Percentiles rank a stretch among this genome's conserved stretches.
Evolutionary conservation across 2,329 filamentous ascomycete genomes (phyloP).

Genomic region (Colletotrichum sp.): DNA sequence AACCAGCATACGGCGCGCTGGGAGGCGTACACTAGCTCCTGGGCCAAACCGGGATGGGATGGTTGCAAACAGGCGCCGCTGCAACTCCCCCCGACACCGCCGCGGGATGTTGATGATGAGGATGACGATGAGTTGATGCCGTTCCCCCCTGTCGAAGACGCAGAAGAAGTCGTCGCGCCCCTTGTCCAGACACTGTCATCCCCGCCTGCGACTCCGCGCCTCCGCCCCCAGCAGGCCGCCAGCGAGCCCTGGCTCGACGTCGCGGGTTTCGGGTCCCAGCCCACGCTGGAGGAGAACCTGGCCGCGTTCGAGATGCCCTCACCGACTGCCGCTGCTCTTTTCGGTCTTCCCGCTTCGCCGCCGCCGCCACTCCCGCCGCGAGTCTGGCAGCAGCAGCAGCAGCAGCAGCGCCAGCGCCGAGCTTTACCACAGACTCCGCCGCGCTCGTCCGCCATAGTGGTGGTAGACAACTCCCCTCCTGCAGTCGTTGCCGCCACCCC

Average conservation of each 20-base stretch:
- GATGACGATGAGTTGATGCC: too few relatives aligned
- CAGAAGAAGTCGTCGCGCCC: too few relatives aligned
- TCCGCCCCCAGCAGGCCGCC: background rate
- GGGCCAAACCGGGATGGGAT: background rate
- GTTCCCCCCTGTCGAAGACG: too few relatives aligned
- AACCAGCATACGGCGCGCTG: background rate
- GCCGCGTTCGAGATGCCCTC: background rate
- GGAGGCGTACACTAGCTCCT: background rate
- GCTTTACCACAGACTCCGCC: background rate
- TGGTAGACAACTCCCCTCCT: background rate
- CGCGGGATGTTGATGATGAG: background rate
- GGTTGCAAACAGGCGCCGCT: background rate
- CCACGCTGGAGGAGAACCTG: background rate
- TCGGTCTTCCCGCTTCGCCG: background rate
- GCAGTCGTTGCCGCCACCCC: background rate
- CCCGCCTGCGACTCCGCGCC: background rate
- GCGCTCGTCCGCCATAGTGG: background rate
- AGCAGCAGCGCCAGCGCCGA: background rate
- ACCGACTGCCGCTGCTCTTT: background rate
- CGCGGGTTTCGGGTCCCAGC: background rate
- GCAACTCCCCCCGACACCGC: background rate
- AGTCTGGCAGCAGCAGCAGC: background rate
- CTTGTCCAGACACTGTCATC: background rate
- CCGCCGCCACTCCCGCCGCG: background rate
- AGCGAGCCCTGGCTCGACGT: background rate